Evolutionary conservation across 331 rosid species (phyloP), one percentile per base, ranked within the genome.

Genomic region (Stylosanthes scabra): DNA sequence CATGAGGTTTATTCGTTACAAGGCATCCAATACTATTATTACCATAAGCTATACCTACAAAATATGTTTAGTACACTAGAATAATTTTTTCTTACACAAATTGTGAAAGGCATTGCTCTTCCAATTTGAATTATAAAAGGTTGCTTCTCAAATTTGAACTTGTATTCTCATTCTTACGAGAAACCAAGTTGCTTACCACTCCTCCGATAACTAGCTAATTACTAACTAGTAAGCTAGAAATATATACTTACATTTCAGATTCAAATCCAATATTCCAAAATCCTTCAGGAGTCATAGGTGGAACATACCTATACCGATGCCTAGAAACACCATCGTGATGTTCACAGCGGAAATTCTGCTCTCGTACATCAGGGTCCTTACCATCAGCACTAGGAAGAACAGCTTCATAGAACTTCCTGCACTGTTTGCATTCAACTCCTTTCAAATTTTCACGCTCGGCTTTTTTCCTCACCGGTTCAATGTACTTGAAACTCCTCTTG

Each of bases 211-310:
- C 39, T 34, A 3, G 7, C 39, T 34, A 34, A 34, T 34, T 34
- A 54, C 39, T 34, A 34, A 34, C 6, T 34, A 54, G 65, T 45
- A 62, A 13, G 74, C 50, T 59, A 45, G 46, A 55, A 55, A 15
- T 44, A 56, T 34, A 70, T 58, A 50, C 31, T 72, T 72, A 88
- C 76, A 83, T 78, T 86, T 94, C 97, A 62, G 99, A 94, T 72
- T 94, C 99, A 82, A 94, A 94, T 63, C 97, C 99, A 79, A 94
- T 91, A 68, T 94, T 94, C 97, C 99, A 94, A 86, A 91, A 94
- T 77, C 99, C 99, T 85, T 94, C 99, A 0, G 99, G 99, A 61
- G 99, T 94, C 89, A 90, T 31, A 59, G 96, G 96, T 42, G 99
- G 97, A 83, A 70, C 90, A 84, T 91, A 89, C 91, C 83, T 87